A percentile compares a stretch with the other conserved stretches of the same genome.
These are phyloP conservation scores for Claviceps purpurea DNA, from an alignment of 2,329 filamentous ascomycete genomes.

Conservation along the genomic window DNA sequence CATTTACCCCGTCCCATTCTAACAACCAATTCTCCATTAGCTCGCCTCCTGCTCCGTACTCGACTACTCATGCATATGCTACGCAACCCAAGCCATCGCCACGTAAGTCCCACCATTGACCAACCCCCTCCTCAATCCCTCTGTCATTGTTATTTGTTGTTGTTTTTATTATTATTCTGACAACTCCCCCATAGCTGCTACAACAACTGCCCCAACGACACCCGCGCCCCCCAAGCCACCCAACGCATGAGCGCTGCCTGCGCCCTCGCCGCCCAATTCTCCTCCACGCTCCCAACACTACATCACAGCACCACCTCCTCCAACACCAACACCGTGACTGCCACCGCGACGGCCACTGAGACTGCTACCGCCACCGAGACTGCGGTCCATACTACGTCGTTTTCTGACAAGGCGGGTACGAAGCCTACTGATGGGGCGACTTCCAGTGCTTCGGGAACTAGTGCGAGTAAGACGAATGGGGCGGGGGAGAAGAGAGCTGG, in stretches of 20 bases:
- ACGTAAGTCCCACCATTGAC: slow-evolving; percentile 24
- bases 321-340: background rate
- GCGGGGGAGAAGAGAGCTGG: slow-evolving; percentile 13
- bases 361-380: slow-evolving; percentile 9
- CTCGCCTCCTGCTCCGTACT: slow-evolving; percentile 22
- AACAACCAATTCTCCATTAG: slow-evolving; percentile 8
- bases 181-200: slow-evolving; percentile 27
- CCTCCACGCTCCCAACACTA: slow-evolving; percentile 13
- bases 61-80: slow-evolving; percentile 36
- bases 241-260: slow-evolving; percentile 31
- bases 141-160: too few species aligned
- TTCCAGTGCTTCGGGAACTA: too few species aligned
- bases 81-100: slow-evolving; percentile 28
- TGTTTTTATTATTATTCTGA: too few species aligned
- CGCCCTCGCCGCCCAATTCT: slow-evolving; percentile 30
- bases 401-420: background rate
- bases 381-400: slow-evolving; percentile 9
- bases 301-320: slow-evolving; percentile 8
- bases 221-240: slow-evolving; percentile 19
- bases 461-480: slow-evolving; percentile 13
- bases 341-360: slow-evolving; percentile 5
- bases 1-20: too few species aligned
- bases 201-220: slow-evolving; percentile 43
- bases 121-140: background rate
- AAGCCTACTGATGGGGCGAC: too few species aligned